These are phyloP conservation scores for Xylaria flabelliformis DNA, from an alignment of 495 filamentous ascomycete genomes.

Conservation along the genomic window DNA sequence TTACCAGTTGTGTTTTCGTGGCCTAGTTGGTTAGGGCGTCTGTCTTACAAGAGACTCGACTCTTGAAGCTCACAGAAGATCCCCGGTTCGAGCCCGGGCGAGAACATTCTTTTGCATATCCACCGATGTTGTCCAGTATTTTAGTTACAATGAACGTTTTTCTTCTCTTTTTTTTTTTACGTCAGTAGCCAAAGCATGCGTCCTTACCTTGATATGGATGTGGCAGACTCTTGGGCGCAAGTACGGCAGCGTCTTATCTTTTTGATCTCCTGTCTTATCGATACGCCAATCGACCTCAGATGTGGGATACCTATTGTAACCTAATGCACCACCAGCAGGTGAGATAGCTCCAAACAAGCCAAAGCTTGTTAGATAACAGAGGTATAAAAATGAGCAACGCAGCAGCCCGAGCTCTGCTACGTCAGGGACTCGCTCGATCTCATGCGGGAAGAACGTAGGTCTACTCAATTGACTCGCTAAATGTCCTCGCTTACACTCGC, in stretches of 20 bases:
- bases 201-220: not conserved
- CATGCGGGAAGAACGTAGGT: constrained; percentile 29
- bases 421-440: constrained; percentile 23
- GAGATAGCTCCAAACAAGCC: not conserved
- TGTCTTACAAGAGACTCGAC: constrained; percentile 17
- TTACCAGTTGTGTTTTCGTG: constrained; percentile 19
- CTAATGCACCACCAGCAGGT: not conserved
- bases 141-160: not conserved
- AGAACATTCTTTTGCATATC: constrained; percentile 1
- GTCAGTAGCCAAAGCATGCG: not conserved
- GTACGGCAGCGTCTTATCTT: not conserved
- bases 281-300: not conserved
- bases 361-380: not conserved
- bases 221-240: no score
- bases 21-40: constrained; percentile 25
- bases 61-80: constrained; percentile 23
- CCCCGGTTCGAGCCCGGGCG: constrained; percentile 30
- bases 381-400: constrained; percentile 9
- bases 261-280: not conserved
- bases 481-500: not conserved
- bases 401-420: constrained; percentile 31
- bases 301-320: not conserved
- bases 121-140: not conserved
- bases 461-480: constrained; percentile 30
- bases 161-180: not conserved